Percentiles rank a stretch among this genome's conserved stretches.
These are phyloP conservation scores for Cytospora leucostoma DNA, from an alignment of 2,329 filamentous ascomycete species.

Conservation along the genomic window DNA sequence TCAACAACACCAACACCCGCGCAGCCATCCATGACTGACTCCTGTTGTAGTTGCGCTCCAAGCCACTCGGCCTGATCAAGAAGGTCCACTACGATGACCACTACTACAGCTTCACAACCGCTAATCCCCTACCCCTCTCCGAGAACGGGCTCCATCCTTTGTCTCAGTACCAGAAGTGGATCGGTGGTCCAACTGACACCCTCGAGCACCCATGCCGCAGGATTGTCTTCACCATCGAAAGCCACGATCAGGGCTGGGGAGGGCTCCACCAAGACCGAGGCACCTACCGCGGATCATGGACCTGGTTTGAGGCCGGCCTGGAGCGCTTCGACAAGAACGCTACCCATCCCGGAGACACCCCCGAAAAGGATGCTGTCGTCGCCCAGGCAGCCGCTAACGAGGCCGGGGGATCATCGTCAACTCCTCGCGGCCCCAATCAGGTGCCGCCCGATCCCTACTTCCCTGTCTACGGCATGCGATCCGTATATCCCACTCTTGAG, in stretches of 20 bases:
- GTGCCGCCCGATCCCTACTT: conserved; percentile 22
- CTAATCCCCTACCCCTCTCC: conserved; percentile 26
- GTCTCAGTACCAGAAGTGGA: conserved; percentile 40
- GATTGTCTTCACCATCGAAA: conserved; percentile 60
- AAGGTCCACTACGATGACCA: conserved; percentile 33
- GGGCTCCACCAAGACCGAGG: conserved; percentile 37
- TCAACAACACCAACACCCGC: not conserved
- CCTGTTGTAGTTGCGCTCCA: conserved; percentile 41
- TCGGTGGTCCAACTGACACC: conserved; percentile 42
- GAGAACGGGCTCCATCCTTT: conserved; percentile 35
- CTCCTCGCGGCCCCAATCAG: not conserved
- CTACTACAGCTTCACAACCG: conserved; percentile 27
- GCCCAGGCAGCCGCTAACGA: not conserved
- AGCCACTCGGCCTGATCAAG: conserved; percentile 43
- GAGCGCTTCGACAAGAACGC: conserved; percentile 51
- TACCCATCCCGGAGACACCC: not conserved
- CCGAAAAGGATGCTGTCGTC: conserved; percentile 3
- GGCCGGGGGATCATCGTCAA: conserved; percentile 18
- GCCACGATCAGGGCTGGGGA: conserved; percentile 62
- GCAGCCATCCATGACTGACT: conserved; percentile 9
- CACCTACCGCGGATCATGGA: conserved; percentile 53
- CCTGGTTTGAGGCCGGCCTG: conserved; percentile 65
- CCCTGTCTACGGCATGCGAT: conserved; percentile 34
- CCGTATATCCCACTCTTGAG: conserved; percentile 22
- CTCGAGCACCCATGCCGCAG: conserved; percentile 57